These are phyloP conservation scores for Nyctanthes arbortristis DNA, from an alignment of 257 asterid genomes.

Conservation along the genomic window DNA sequence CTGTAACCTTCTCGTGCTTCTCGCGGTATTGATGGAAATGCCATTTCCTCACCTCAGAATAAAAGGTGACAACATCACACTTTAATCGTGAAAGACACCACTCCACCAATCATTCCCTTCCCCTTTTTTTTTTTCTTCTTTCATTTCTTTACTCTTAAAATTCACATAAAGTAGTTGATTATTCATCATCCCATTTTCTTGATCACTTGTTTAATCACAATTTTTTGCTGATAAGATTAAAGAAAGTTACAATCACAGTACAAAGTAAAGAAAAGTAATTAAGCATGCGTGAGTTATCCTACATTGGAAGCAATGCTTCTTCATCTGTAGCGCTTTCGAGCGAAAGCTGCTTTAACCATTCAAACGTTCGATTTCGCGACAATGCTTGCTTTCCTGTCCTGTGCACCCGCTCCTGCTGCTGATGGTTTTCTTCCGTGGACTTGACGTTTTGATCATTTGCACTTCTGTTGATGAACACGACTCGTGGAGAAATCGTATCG, in stretches of 20 bases:
- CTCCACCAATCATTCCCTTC: constrained; percentile 27
- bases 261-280: background rate
- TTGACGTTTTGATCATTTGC: constrained; percentile 21
- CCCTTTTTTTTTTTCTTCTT: too few species aligned
- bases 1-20: constrained; percentile 33
- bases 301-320: constrained; percentile 27
- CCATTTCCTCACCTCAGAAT: constrained; percentile 35
- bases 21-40: constrained; percentile 41
- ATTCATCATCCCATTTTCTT: background rate
- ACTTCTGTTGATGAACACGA: constrained; percentile 32
- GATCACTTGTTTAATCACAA: too few species aligned
- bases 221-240: too few species aligned
- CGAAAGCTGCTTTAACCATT: constrained; percentile 91
- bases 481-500: constrained; percentile 43
- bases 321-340: constrained; percentile 52
- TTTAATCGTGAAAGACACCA: constrained; percentile 57
- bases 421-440: constrained; percentile 14
- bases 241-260: constrained; percentile 7
- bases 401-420: constrained; percentile 6
- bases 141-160: constrained; percentile 17
- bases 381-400: constrained; percentile 37
- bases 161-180: background rate
- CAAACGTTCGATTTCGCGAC: constrained; percentile 85
- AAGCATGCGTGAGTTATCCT: constrained; percentile 35
- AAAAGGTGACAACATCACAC: constrained; percentile 41